These are phyloP conservation scores for Rhazya stricta DNA, from an alignment of 257 asterid species.

Conservation along the genomic window DNA sequence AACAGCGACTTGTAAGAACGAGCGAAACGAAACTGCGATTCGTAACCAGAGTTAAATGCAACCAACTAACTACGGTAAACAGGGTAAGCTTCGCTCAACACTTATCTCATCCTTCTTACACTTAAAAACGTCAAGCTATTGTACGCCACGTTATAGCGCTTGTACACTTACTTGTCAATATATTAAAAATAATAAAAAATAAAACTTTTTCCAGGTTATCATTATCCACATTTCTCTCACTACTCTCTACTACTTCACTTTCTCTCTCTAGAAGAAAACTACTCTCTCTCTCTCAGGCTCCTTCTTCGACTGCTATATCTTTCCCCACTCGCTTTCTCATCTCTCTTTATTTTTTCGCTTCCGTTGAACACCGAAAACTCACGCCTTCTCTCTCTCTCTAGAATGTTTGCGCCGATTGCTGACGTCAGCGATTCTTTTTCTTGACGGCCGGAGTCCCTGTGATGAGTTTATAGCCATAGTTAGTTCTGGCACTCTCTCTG, in stretches of 20 bases:
- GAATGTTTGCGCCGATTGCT: slow-evolving; percentile 13
- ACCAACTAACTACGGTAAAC: slow-evolving; percentile 19
- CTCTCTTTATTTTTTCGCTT: slow-evolving; percentile 20
- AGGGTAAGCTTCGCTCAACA: slow-evolving; percentile 23
- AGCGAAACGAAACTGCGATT: slow-evolving; percentile 8
- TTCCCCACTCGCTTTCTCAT: slow-evolving; percentile 24
- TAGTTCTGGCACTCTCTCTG: neutral
- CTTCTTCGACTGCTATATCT: slow-evolving; percentile 11
- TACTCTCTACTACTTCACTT: slow-evolving; percentile 12
- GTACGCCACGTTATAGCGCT: slow-evolving; percentile 26
- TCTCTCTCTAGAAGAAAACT: slow-evolving; percentile 30
- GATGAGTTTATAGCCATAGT: neutral
- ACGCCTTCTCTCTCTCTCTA: slow-evolving; percentile 28
- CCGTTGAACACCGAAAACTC: slow-evolving; percentile 14
- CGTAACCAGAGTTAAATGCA: slow-evolving; percentile 30
- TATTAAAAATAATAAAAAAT: neutral
- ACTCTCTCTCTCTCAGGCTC: slow-evolving; percentile 4
- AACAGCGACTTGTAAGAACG: neutral
- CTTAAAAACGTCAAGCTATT: slow-evolving; percentile 12
- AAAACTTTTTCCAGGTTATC: slow-evolving; percentile 11
- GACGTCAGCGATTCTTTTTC: slow-evolving; percentile 5
- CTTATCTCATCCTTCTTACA: slow-evolving; percentile 29
- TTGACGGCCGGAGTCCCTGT: slow-evolving; percentile 5
- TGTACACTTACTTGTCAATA: slow-evolving; percentile 28
- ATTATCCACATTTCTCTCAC: slow-evolving; percentile 29